Percentiles rank a stretch among this genome's conserved stretches.
Evolutionary conservation across 768 basidiomycete genomes (phyloP).

Genomic region (Leccinum ochraceum): DNA sequence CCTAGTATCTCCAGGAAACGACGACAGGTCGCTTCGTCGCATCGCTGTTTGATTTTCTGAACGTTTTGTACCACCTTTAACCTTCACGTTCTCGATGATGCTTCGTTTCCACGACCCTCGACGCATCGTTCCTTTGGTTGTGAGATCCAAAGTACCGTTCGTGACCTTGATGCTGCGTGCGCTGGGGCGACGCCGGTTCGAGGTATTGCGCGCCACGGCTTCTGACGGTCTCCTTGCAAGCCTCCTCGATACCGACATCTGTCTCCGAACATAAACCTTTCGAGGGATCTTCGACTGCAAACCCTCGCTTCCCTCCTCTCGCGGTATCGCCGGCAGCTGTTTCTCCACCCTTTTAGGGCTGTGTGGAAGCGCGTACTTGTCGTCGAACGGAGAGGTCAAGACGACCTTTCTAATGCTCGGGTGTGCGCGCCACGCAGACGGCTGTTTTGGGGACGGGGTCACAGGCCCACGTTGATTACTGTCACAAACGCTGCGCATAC

Average conservation of each 20-base stretch:
- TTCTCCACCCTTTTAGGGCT: slow-evolving; percentile 17
- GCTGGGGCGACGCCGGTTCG: slow-evolving; percentile 18
- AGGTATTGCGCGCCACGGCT: slow-evolving; percentile 9
- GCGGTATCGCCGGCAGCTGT: slow-evolving; percentile 14
- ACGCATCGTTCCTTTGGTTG: slow-evolving; percentile 25
- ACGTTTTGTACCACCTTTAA: slow-evolving; percentile 9
- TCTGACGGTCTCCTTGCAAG: not conserved
- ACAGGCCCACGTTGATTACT: too few species aligned
- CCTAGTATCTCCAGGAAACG: slow-evolving; percentile 78
- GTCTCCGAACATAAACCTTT: slow-evolving; percentile 18
- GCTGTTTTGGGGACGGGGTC: too few species aligned
- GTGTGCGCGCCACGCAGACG: too few species aligned
- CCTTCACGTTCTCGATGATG: slow-evolving; percentile 19
- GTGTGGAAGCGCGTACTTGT: slow-evolving; percentile 19
- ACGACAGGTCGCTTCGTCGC: slow-evolving; percentile 84
- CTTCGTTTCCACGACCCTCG: slow-evolving; percentile 30
- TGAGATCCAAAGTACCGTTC: not conserved
- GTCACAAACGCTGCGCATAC: too few species aligned
- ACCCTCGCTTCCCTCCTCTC: not conserved
- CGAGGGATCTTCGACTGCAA: slow-evolving; percentile 24
- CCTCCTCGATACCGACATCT: slow-evolving; percentile 17
- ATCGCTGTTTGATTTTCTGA: slow-evolving; percentile 94
- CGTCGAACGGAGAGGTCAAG: slow-evolving; percentile 27
- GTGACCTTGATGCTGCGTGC: slow-evolving; percentile 18
- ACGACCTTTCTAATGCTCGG: too few species aligned